Base-by-base conservation (phyloP, 768 basidiomycete genomes). In the Auriscalpium orientale region DNA sequence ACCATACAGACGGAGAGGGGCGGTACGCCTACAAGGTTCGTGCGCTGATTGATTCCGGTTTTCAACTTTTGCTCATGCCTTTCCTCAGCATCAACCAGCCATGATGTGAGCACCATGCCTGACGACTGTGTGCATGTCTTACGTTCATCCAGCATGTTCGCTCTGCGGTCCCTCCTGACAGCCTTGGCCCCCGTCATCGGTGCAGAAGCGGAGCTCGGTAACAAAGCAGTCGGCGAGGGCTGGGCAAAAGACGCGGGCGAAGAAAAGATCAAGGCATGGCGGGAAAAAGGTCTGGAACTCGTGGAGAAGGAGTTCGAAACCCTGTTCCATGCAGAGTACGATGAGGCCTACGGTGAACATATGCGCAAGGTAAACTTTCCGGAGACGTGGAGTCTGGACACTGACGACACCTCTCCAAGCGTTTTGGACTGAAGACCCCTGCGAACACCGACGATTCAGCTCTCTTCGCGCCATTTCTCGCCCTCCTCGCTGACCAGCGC, bases 161-260 rank as follows among this genome's bases (percentile, higher is more conserved):
- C 94, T 3, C 74, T 95, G 12, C 82, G 83, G 36, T 82, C 89
- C 16, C 77, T 92, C 8, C 78, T 91, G n/a, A 75, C 79, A 52
- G 78, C 93, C 0, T 82, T 97, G 16, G 79, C 89, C 1, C 92
- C 92, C 4, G 72, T 99, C 49, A 85, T 98, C 47, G 94, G 94
- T 2, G 88, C 85, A 8, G 95, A 99, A 64, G 66, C 74, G 16
- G 79, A 81, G 35, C 60, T 74, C 3, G 80, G 81, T 0, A 60
- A 58, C 13, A 78, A 76, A 52, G 80, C 80, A 46, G 75, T 82
- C 9, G 62, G 71, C 6, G 62, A 70, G 18, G 87, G 83, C 1
- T 97, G 91, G 91, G 84, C 84, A 0, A 72, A 79, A 9, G 72
- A 72, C 15, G 77, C 64, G 0, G 69, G 77, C 4, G 62, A 75